phyloP scores from a whole-genome alignment of 169 alveolate genomes.

The Amoebophrya sp. region DNA sequence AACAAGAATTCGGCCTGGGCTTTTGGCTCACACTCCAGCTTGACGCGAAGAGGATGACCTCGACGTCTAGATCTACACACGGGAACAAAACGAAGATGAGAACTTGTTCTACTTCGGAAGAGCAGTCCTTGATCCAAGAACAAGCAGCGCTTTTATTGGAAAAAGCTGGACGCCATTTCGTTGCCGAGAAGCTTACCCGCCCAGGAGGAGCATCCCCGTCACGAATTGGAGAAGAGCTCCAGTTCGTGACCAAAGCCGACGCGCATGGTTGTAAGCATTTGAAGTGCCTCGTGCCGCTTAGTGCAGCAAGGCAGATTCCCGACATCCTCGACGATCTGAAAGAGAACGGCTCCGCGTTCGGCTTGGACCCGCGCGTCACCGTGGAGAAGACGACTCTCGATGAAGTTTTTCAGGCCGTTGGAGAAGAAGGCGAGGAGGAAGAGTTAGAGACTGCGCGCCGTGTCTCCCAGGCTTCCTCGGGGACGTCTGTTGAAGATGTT shows the following conservation, averaged over 20 bases:
- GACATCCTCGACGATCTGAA: neutral
- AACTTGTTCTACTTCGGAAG: too few relatives aligned
- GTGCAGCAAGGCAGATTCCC: neutral
- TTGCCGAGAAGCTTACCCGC: neutral
- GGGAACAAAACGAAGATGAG: too few relatives aligned
- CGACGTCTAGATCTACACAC: too few relatives aligned
- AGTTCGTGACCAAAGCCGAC: neutral
- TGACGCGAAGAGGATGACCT: neutral
- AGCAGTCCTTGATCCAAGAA: neutral
- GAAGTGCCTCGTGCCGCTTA: neutral
- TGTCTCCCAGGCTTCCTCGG: neutral
- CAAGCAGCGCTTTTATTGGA: neutral
- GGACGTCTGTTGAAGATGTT: neutral
- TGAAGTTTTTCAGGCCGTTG: neutral
- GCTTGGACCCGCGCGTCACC: neutral
- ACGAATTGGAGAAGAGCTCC: neutral
- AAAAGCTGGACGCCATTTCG: neutral
- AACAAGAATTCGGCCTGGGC: neutral
- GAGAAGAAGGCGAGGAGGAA: neutral
- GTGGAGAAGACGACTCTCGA: conserved; percentile 1
- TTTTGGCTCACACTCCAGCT: neutral
- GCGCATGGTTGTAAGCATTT: neutral
- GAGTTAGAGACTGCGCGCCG: neutral
- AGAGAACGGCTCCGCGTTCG: neutral
- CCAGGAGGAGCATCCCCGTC: neutral